Evolutionary conservation across 1,284 basidiomycete genomes (phyloP), one percentile per base, ranked within the genome.

Genomic region (Termitomyces sp.): DNA sequence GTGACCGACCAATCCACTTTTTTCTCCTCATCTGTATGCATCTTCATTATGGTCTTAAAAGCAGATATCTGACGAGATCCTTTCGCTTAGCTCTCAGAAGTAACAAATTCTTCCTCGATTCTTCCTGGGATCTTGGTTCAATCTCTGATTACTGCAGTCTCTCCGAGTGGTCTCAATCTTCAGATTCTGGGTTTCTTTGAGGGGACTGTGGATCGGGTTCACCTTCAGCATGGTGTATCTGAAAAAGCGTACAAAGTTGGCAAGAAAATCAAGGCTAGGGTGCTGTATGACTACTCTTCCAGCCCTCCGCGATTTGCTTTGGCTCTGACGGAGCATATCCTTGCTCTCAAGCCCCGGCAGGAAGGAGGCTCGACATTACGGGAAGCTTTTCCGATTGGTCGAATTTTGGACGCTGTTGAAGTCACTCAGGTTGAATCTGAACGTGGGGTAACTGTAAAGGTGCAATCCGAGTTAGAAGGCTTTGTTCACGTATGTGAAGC

Each of bases 151-250:
- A 97, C 93, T 3, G 83, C 85, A 7, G 78, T 90, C n/a, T 75
- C 86, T 35, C 77, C 87, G 14, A 78, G 76, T 18, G 97, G 97
- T 21, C 74, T 99, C 48, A 91, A 91, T 64, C 76, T 99, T 45
- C 94, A 96, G 71, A 78, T 98, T 18, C 80, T 95, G 30, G 96
- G 95, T 1, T 96, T 92, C 71, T 98, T 95, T 68, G 88, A 93
- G 46, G 96, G 93, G 28, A 96, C 93, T 0, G 80, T 94, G 47
- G 94, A 97, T 65, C 74, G 84, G 40, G 81, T 87, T 56, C 95
- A 99, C 69, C 72, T 98, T 18, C 76, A 76, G 3, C 61, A 72
- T 14, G 71, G 76, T 42, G 66, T 74, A 16, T 67, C 74, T 5
- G 76, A 78, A 38, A 77, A 79, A 47, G 69, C 72, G 34, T 88